Evolutionary conservation across 2,329 filamentous ascomycete genomes (phyloP).

Genomic region (Colletotrichum trifolii): DNA sequence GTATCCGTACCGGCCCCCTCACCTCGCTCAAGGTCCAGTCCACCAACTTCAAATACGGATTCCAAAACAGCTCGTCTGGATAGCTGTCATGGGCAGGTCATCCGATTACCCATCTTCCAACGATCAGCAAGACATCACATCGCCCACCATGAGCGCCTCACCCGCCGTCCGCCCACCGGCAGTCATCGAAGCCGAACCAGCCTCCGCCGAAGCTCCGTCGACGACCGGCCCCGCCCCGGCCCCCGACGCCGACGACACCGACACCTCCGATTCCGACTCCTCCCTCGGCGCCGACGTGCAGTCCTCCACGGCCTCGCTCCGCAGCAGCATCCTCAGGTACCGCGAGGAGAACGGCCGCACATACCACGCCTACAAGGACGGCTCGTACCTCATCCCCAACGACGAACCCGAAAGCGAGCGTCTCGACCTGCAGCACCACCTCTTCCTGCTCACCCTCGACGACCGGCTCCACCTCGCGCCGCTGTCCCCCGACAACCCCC

Average conservation of each 20-base stretch:
- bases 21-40: no score
- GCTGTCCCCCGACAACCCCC: slow-evolving; percentile 26
- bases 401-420: slow-evolving; percentile 46
- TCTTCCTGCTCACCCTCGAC: slow-evolving; percentile 42
- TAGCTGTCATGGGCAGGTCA: no score
- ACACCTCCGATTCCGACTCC: slow-evolving; percentile 22
- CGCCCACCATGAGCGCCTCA: no score
- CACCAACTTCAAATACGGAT: no score
- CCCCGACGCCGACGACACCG: slow-evolving; percentile 4
- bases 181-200: no score
- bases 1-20: no score
- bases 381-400: slow-evolving; percentile 30
- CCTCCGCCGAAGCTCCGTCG: no score
- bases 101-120: no score
- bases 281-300: slow-evolving; percentile 23
- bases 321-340: slow-evolving; percentile 50
- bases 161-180: no score
- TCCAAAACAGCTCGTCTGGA: no score
- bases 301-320: slow-evolving; percentile 45
- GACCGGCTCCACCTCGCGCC: slow-evolving; percentile 40
- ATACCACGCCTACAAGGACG: slow-evolving; percentile 47
- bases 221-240: background rate
- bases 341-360: slow-evolving; percentile 52
- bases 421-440: slow-evolving; percentile 51
- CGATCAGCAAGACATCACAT: no score